Conservation (phyloP, 352 stramenopile species). For the Phytophthora megakarya region DNA sequence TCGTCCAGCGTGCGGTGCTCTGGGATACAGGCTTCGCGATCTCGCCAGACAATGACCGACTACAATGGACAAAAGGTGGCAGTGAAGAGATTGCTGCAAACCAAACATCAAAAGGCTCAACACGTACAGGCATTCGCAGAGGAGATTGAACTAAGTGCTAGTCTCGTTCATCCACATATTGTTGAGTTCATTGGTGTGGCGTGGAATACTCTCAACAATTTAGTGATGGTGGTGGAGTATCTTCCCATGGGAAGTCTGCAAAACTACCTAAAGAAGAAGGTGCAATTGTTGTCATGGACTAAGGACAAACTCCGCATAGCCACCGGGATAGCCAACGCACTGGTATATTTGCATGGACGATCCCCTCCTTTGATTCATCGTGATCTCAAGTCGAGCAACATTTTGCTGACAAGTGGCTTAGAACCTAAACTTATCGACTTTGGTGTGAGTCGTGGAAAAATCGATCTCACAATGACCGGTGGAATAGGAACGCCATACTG, state of each 20-base stretch:
- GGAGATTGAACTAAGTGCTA: slow-evolving; percentile 41
- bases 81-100: slow-evolving; percentile 46
- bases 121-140: slow-evolving; percentile 40
- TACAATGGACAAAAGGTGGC: slow-evolving; percentile 49
- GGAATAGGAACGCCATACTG: slow-evolving; percentile 82
- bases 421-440: slow-evolving; percentile 84
- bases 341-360: slow-evolving; percentile 38
- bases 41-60: slow-evolving; percentile 24
- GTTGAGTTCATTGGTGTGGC: slow-evolving; percentile 46
- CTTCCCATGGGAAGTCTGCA: slow-evolving; percentile 38
- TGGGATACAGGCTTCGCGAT: slow-evolving; percentile 44
- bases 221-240: slow-evolving; percentile 52
- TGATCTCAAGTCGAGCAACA: slow-evolving; percentile 48
- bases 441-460: slow-evolving; percentile 47
- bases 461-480: slow-evolving; percentile 41
- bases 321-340: slow-evolving; percentile 33
- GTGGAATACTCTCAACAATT: slow-evolving; percentile 52
- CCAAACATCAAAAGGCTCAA: slow-evolving; percentile 38
- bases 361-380: slow-evolving; percentile 39
- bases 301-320: slow-evolving; percentile 35
- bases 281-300: slow-evolving; percentile 38
- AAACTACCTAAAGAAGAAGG: slow-evolving; percentile 29
- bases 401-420: slow-evolving; percentile 66
- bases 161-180: slow-evolving; percentile 40
- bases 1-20: slow-evolving; percentile 40